Conservation (phyloP, 352 stramenopile species). For the Globisporangium camurandrum region DNA sequence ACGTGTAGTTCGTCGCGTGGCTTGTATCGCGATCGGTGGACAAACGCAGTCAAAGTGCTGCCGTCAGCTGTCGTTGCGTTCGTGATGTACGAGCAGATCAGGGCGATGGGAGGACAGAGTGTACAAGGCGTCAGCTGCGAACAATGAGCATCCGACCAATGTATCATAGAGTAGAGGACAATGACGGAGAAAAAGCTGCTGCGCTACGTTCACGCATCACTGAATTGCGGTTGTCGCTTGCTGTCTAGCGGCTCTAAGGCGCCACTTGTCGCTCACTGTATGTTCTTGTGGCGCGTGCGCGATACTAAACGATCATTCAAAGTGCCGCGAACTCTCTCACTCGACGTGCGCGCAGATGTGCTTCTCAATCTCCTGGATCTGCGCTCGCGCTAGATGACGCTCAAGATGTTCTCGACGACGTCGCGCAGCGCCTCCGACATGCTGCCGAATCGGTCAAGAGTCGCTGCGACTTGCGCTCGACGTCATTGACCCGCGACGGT, state of each 20-base stretch:
- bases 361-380: conserved; percentile 60
- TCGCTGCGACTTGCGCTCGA: conserved; percentile 48
- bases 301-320: too few relatives aligned
- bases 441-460: conserved; percentile 42
- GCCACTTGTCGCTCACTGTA: too few relatives aligned
- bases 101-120: conserved; percentile 38
- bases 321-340: too few relatives aligned
- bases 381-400: conserved; percentile 32
- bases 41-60: conserved; percentile 65
- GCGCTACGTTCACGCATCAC: too few relatives aligned
- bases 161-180: too few relatives aligned
- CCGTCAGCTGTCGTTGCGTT: conserved; percentile 73
- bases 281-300: too few relatives aligned
- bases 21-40: conserved; percentile 73
- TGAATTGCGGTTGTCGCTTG: too few relatives aligned
- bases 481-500: conserved; percentile 41
- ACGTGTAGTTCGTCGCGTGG: conserved; percentile 24
- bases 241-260: too few relatives aligned
- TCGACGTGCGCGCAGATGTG: conserved; percentile 44
- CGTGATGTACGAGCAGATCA: conserved; percentile 74
- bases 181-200: too few relatives aligned
- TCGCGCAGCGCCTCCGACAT: conserved; percentile 46
- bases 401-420: conserved; percentile 39
- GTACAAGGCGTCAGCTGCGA: conserved; percentile 15
- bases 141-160: too few relatives aligned